Evolutionary conservation across 2,329 filamentous ascomycete species (phyloP).

Genomic region (Alternaria atra): DNA sequence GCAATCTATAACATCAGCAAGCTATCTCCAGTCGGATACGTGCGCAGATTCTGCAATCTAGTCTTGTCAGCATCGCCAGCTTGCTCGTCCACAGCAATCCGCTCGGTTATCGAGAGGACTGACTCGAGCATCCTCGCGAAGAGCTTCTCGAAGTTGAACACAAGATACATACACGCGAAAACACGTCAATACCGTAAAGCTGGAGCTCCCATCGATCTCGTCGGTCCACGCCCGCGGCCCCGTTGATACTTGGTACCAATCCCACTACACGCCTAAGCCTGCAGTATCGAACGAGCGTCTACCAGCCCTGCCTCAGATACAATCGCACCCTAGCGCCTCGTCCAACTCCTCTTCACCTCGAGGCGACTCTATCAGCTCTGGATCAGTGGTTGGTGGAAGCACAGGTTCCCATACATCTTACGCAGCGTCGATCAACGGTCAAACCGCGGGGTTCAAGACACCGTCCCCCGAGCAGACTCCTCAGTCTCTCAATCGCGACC

Average conservation of each 20-base stretch:
- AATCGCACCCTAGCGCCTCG: conserved; percentile 69
- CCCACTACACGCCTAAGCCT: conserved; percentile 70
- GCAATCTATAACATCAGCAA: conserved; percentile 38
- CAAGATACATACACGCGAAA: conserved; percentile 15
- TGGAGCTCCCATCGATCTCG: conserved; percentile 90
- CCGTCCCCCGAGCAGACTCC: conserved; percentile 74
- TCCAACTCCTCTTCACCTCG: conserved; percentile 79
- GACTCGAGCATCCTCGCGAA: conserved; percentile 26
- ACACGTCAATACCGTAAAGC: conserved; percentile 76
- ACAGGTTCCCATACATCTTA: conserved; percentile 65
- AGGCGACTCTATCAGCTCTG: conserved; percentile 75
- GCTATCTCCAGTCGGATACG: conserved; percentile 39
- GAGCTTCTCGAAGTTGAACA: conserved; percentile 19
- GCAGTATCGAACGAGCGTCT: conserved; percentile 77
- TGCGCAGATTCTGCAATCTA: conserved; percentile 42
- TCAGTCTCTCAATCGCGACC: conserved; percentile 51
- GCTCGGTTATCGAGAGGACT: conserved; percentile 40
- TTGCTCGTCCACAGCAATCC: conserved; percentile 20
- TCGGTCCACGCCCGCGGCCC: conserved; percentile 82
- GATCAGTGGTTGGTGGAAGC: conserved; percentile 59
- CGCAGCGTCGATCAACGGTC: conserved; percentile 63
- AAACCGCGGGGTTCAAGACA: conserved; percentile 72
- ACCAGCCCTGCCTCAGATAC: conserved; percentile 74
- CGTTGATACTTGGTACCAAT: conserved; percentile 76
- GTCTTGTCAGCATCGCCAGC: conserved; percentile 37